These are phyloP conservation scores for Ulota crispa DNA, from an alignment of 225 moss, liverwort and hornwort genomes.

Conservation along the genomic window DNA sequence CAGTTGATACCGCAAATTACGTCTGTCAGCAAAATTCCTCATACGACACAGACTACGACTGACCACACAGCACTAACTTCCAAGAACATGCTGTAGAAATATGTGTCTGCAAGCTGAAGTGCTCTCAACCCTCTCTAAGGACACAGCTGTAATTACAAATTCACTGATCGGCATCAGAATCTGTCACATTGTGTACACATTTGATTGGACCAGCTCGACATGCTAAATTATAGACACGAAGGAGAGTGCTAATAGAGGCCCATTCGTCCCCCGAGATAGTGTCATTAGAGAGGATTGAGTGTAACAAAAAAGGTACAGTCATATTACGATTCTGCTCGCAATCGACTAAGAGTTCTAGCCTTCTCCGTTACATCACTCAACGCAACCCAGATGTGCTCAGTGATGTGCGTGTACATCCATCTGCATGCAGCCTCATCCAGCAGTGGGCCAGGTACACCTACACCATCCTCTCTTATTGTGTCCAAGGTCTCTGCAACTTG, in stretches of 20 bases:
- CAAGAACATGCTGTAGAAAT: neutral
- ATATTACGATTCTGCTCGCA: conserved; percentile 24
- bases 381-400: conserved; percentile 68
- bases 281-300: neutral
- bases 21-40: neutral
- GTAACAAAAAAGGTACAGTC: neutral
- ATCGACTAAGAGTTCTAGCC: conserved; percentile 43
- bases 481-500: conserved; percentile 28
- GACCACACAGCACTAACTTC: conserved; percentile 1
- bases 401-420: conserved; percentile 87
- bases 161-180: neutral
- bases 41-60: neutral
- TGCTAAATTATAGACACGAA: neutral
- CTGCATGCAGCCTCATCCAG: conserved; percentile 67
- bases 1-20: neutral
- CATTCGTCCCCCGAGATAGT: neutral
- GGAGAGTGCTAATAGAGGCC: neutral
- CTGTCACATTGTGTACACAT: neutral
- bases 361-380: conserved; percentile 64
- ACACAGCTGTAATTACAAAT: neutral
- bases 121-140: neutral
- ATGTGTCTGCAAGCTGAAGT: neutral
- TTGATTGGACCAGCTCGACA: neutral
- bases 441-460: conserved; percentile 31
- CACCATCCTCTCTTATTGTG: conserved; percentile 19